Evolutionary conservation across 106 monocot species (phyloP).

Genomic region (Cymbidium sinense): DNA sequence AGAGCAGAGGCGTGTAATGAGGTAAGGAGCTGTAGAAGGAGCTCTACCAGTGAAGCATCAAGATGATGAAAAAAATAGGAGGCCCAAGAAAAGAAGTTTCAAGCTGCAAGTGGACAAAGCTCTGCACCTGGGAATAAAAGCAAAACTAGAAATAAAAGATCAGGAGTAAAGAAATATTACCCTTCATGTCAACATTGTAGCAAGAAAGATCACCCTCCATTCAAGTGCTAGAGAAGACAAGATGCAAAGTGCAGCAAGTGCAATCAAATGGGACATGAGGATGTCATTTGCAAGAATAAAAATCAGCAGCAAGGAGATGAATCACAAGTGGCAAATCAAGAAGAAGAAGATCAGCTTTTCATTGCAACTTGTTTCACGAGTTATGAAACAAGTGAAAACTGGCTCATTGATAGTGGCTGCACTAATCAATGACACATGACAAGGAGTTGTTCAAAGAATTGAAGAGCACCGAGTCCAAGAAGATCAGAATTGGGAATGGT

Average conservation of each 20-base stretch:
- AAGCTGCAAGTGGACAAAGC: too few relatives aligned
- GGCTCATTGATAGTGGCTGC: slow-evolving; percentile 2
- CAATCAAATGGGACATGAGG: not conserved
- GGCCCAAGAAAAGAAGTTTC: too few relatives aligned
- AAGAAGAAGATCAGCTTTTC: not conserved
- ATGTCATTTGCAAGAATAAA: not conserved
- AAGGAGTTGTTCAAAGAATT: not conserved
- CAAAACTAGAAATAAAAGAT: too few relatives aligned
- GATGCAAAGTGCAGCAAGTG: not conserved
- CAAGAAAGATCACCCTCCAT: not conserved
- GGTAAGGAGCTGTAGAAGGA: too few relatives aligned
- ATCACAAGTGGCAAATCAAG: not conserved
- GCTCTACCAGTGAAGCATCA: too few relatives aligned
- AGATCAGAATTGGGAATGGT: not conserved
- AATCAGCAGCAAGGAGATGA: not conserved
- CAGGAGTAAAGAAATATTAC: not conserved
- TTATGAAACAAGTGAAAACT: slow-evolving; percentile 2
- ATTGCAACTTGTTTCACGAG: not conserved
- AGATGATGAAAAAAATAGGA: too few relatives aligned
- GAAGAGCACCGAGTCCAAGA: not conserved
- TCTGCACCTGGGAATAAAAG: too few relatives aligned
- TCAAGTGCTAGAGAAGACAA: not conserved
- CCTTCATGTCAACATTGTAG: slow-evolving; percentile 3
- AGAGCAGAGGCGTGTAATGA: too few relatives aligned
- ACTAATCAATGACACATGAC: slow-evolving; percentile 1